Percentiles rank a stretch among this genome's conserved stretches.
Conservation (phyloP, 441 rosid genomes). For the Erysimum cheiri region DNA sequence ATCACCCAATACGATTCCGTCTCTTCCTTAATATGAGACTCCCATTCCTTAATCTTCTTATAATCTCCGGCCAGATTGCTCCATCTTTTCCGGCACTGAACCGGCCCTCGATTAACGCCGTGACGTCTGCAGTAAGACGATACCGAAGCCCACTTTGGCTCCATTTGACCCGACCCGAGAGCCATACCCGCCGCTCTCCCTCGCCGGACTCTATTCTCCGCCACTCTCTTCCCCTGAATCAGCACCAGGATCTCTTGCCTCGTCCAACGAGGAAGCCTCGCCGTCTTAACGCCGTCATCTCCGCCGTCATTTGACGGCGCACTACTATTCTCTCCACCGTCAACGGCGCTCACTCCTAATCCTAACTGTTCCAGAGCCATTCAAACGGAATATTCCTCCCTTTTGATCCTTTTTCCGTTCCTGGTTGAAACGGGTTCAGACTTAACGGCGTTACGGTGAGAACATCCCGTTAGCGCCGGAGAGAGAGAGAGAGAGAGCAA, state of each 20-base stretch:
- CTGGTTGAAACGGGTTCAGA: slow-evolving; percentile 42
- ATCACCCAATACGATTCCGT: slow-evolving; percentile 93
- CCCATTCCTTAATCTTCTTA: slow-evolving; percentile 98
- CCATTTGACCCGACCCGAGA: slow-evolving; percentile 73
- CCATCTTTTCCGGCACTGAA: slow-evolving; percentile 99
- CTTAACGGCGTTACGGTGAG: slow-evolving; percentile 61
- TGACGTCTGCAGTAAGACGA: slow-evolving; percentile 90
- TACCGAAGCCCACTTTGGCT: slow-evolving; percentile 94
- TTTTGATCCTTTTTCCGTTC: slow-evolving; percentile 1
- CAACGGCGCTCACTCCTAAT: slow-evolving; percentile 50
- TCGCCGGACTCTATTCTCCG: slow-evolving; percentile 81
- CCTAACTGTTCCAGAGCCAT: slow-evolving; percentile 68
- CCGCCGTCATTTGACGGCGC: slow-evolving; percentile 38
- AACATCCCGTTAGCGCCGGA: slow-evolving; percentile 48
- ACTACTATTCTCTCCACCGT: slow-evolving; percentile 49
- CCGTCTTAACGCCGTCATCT: slow-evolving; percentile 72
- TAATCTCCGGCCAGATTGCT: slow-evolving; percentile 93
- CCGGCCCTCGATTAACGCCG: slow-evolving; percentile 95
- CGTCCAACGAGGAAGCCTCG: slow-evolving; percentile 97
- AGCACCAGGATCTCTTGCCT: slow-evolving; percentile 93
- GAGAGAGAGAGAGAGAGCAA: slow-evolving; percentile 29
- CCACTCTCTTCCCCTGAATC: slow-evolving; percentile 90
- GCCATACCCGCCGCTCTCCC: slow-evolving; percentile 74
- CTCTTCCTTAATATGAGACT: slow-evolving; percentile 62
- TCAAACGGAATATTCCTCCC: slow-evolving; percentile 19